Evolutionary conservation across 2,329 filamentous ascomycete species (phyloP).

Genomic region (Cercospora zeae-maydis): DNA sequence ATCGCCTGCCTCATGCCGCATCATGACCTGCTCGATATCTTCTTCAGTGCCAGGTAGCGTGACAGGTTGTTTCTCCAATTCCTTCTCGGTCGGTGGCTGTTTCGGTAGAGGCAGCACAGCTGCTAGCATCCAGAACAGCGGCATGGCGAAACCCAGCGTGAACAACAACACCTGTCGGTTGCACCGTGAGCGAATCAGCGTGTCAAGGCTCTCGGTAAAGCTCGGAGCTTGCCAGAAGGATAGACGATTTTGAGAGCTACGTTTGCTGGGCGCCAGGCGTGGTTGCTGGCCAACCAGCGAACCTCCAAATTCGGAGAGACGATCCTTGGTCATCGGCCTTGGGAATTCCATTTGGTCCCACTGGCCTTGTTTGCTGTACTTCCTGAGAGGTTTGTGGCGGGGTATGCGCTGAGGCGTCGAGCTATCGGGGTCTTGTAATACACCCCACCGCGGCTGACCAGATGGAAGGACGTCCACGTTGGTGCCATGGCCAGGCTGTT

Average conservation of each 20-base stretch:
- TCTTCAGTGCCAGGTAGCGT: slow-evolving; percentile 24
- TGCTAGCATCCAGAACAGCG: slow-evolving; percentile 37
- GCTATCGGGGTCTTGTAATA: slow-evolving; percentile 26
- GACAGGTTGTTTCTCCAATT: slow-evolving; percentile 26
- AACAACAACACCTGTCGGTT: slow-evolving; percentile 39
- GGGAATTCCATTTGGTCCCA: slow-evolving; percentile 35
- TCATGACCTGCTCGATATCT: slow-evolving; percentile 31
- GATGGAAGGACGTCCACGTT: slow-evolving; percentile 28
- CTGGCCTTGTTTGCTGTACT: slow-evolving; percentile 34
- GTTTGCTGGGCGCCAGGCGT: slow-evolving; percentile 30
- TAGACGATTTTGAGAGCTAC: slow-evolving; percentile 25
- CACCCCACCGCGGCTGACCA: slow-evolving; percentile 32
- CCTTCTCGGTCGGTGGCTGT: slow-evolving; percentile 22
- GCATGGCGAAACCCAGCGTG: slow-evolving; percentile 37
- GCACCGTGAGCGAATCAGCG: slow-evolving; percentile 32
- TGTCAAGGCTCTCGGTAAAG: slow-evolving; percentile 36
- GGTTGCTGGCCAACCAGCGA: slow-evolving; percentile 20
- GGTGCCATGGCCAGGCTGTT: slow-evolving; percentile 8
- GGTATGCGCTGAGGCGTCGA: slow-evolving; percentile 6
- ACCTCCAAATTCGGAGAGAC: slow-evolving; percentile 27
- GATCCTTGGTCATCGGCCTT: slow-evolving; percentile 35
- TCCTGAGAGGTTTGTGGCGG: slow-evolving; percentile 25
- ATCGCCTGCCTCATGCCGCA: slow-evolving; percentile 33
- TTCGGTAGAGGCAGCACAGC: slow-evolving; percentile 36
- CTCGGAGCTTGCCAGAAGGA: slow-evolving; percentile 36